A percentile compares a stretch with the other conserved stretches of the same genome.
Conservation (phyloP, 768 basidiomycete species). For the Lentinula aciculospora region DNA sequence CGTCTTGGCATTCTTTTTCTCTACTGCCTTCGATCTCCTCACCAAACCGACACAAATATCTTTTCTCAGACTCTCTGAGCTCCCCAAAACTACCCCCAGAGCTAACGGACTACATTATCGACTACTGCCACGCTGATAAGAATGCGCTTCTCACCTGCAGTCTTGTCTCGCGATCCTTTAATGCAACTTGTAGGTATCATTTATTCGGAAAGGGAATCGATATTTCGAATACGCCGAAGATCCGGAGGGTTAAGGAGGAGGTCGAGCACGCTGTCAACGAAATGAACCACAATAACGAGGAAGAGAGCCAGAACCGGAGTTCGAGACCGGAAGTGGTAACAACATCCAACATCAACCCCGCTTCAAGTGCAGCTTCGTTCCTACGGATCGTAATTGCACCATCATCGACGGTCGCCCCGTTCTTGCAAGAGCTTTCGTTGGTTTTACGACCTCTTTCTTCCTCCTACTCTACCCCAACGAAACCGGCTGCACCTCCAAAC, state of each 20-base stretch:
- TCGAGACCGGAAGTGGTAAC: neutral
- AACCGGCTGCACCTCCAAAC: neutral
- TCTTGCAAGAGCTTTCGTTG: neutral
- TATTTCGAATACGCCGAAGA: neutral
- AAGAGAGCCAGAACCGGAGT: neutral
- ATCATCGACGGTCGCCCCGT: neutral
- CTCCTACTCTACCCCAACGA: neutral
- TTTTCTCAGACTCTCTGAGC: neutral
- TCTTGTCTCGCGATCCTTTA: neutral
- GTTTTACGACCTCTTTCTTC: neutral
- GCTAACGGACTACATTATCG: neutral
- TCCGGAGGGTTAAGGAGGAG: neutral
- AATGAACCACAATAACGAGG: neutral
- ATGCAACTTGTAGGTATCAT: neutral
- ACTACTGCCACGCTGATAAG: neutral
- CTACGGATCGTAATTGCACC: neutral
- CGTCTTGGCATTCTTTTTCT: neutral
- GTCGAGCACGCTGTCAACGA: neutral
- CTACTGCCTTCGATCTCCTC: neutral
- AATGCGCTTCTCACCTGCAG: neutral
- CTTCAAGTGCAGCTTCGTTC: neutral
- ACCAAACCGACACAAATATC: neutral
- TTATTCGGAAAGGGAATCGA: neutral
- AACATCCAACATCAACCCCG: neutral
- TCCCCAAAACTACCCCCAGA: neutral